phyloP scores from a whole-genome alignment of 2,329 filamentous ascomycete genomes.

The Ceratocystis alfenasii region DNA sequence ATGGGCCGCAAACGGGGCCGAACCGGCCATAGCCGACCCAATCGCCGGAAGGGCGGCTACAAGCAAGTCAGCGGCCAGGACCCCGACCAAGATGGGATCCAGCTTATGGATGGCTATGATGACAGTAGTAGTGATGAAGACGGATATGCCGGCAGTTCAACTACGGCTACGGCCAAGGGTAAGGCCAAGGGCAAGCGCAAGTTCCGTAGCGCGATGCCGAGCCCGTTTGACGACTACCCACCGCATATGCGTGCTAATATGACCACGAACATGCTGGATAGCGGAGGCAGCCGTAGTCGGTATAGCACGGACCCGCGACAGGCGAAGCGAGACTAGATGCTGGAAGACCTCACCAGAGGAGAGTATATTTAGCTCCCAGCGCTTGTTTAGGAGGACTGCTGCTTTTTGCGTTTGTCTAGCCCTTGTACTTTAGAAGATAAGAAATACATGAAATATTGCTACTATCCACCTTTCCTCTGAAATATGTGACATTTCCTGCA shows the following conservation, averaged over 20 bases:
- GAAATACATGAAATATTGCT: too few relatives aligned
- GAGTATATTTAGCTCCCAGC: too few relatives aligned
- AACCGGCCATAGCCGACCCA: constrained; percentile 23
- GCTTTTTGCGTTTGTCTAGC: too few relatives aligned
- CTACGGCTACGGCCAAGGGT: neutral
- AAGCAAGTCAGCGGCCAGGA: constrained; percentile 15
- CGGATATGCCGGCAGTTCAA: neutral
- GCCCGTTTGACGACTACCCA: constrained; percentile 22
- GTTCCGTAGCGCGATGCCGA: constrained; percentile 10
- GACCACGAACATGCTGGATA: constrained; percentile 24
- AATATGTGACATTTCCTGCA: too few relatives aligned
- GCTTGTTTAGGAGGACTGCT: too few relatives aligned
- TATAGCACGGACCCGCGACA: neutral
- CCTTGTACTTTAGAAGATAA: too few relatives aligned
- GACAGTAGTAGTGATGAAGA: constrained; percentile 13
- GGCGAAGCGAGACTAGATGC: constrained; percentile 1
- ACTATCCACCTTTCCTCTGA: too few relatives aligned
- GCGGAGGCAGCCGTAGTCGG: neutral
- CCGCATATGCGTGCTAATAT: constrained; percentile 21
- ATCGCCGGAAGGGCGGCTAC: constrained; percentile 32
- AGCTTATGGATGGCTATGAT: constrained; percentile 18
- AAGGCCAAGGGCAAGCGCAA: constrained; percentile 21
- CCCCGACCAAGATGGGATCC: neutral
- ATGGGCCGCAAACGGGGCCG: constrained; percentile 37
- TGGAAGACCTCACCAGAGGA: neutral